phyloP scores from a whole-genome alignment of 257 asterid genomes.

The Solanum neorickii region DNA sequence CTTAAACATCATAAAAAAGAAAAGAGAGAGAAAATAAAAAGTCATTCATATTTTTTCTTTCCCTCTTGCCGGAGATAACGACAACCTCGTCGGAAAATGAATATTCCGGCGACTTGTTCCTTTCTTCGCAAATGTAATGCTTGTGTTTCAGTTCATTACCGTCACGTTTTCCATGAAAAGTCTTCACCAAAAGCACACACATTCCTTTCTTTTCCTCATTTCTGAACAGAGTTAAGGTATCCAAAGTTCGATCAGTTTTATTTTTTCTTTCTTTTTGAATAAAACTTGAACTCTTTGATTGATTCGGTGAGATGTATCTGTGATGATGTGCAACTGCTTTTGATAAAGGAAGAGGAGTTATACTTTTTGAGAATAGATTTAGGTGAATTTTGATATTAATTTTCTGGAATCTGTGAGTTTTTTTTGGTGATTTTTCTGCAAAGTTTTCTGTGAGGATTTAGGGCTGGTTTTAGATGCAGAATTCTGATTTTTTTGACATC shows the following conservation, averaged over 20 bases:
- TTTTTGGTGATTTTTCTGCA: not conserved
- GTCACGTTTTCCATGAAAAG: constrained; percentile 65
- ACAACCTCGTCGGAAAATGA: constrained; percentile 41
- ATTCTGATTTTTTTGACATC: not conserved
- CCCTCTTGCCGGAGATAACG: not conserved
- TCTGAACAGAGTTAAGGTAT: not conserved
- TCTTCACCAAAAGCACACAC: constrained; percentile 5
- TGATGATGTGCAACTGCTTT: not conserved
- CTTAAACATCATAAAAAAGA: not conserved
- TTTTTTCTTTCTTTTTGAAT: not conserved
- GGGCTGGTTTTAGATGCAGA: not conserved
- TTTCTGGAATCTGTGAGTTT: not conserved
- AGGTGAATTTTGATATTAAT: not conserved
- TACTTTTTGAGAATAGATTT: not conserved
- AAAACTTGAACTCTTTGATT: not conserved
- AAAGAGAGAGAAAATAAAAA: not conserved
- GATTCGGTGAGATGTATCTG: not conserved
- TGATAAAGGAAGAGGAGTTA: not conserved
- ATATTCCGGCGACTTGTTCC: constrained; percentile 18
- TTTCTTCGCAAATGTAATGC: constrained; percentile 15
- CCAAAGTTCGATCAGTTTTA: not conserved
- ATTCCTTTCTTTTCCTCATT: not conserved
- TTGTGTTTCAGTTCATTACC: constrained; percentile 38
- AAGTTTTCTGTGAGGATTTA: not conserved
- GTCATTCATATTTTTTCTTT: not conserved